These are phyloP conservation scores for Kitagawia praeruptora DNA, from an alignment of 129 eudicot genomes.

Conservation along the genomic window DNA sequence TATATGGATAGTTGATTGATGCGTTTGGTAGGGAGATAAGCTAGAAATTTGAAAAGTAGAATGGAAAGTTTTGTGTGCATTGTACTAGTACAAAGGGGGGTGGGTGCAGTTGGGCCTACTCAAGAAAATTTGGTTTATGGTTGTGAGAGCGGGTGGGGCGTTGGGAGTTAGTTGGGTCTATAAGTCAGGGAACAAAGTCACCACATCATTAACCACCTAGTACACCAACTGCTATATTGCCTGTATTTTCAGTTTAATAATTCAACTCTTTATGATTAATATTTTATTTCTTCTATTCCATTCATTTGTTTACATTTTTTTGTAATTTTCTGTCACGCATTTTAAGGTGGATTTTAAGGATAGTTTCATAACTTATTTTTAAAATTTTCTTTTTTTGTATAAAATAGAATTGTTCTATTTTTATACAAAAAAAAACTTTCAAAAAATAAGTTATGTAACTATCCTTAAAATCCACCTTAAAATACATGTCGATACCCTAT, in stretches of 20 bases:
- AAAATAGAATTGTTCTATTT: too few relatives aligned
- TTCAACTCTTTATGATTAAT: neutral
- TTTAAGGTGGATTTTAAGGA: too few relatives aligned
- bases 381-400: too few relatives aligned
- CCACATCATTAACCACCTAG: constrained; percentile 18
- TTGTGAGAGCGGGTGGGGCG: constrained; percentile 38
- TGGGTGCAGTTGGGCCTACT: constrained; percentile 60
- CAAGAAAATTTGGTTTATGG: constrained; percentile 25
- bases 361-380: too few relatives aligned
- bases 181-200: constrained; percentile 11
- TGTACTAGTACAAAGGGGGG: constrained; percentile 22
- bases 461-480: too few relatives aligned
- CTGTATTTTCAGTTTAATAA: neutral
- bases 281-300: too few relatives aligned
- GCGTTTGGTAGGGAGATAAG: constrained; percentile 19
- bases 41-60: constrained; percentile 16
- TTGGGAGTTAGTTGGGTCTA: constrained; percentile 24
- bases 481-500: too few relatives aligned
- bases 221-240: constrained; percentile 11
- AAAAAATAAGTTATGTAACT: too few relatives aligned
- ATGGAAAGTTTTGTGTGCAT: constrained; percentile 21
- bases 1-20: constrained; percentile 7
- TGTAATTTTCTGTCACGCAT: too few relatives aligned
- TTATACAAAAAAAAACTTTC: too few relatives aligned
- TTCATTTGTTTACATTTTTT: too few relatives aligned